These are phyloP conservation scores for Pseudocercospora pini-densiflorae DNA, from an alignment of 2,329 filamentous ascomycete genomes.

Conservation along the genomic window DNA sequence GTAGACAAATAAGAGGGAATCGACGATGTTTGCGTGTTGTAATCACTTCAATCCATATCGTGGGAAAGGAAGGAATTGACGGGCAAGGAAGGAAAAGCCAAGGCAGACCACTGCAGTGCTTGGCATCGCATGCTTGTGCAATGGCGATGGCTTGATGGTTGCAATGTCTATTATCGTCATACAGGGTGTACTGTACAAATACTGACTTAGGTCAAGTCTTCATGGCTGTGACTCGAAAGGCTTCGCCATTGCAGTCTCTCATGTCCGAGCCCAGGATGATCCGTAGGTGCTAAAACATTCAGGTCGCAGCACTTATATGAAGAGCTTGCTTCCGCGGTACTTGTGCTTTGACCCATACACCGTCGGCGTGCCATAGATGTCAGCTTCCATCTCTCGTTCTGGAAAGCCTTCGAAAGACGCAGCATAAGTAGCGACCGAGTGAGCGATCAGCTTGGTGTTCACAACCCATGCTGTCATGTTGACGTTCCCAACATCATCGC, in stretches of 20 bases:
- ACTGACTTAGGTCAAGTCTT: neutral
- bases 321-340: slow-evolving; percentile 29
- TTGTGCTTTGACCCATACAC: slow-evolving; percentile 24
- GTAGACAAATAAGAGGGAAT: neutral
- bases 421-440: slow-evolving; percentile 73
- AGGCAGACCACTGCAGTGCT: neutral
- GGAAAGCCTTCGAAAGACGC: slow-evolving; percentile 66
- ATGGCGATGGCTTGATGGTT: neutral
- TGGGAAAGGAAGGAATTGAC: neutral
- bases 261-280: neutral
- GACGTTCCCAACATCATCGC: slow-evolving; percentile 48
- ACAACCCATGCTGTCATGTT: slow-evolving; percentile 60
- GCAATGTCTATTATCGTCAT: neutral
- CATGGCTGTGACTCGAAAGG: neutral
- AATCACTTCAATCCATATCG: no score
- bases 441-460: slow-evolving; percentile 66
- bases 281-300: neutral
- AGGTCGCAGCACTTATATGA: slow-evolving; percentile 17
- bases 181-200: neutral
- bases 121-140: neutral
- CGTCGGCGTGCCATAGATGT: slow-evolving; percentile 1
- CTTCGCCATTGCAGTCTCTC: neutral
- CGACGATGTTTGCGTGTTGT: no score
- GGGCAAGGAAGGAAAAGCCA: neutral
- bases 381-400: slow-evolving; percentile 18